Percentiles rank a stretch among this genome's conserved stretches.
These are phyloP conservation scores for Epichloe gansuensis DNA, from an alignment of 2,329 filamentous ascomycete species.

Conservation along the genomic window DNA sequence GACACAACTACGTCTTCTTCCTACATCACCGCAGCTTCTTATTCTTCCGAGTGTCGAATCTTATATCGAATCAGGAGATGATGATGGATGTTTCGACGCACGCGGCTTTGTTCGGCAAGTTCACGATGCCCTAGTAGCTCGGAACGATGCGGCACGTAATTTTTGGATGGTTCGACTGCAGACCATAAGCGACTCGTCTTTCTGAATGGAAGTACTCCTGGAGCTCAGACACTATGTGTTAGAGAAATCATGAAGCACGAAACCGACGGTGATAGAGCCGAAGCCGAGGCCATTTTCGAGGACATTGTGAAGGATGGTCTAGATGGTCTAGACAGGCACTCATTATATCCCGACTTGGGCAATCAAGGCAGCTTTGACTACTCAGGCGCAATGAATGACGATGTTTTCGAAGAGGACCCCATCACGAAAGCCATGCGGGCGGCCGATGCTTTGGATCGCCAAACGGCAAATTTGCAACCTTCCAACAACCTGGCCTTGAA, in stretches of 20 bases:
- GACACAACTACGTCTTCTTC: conserved; percentile 48
- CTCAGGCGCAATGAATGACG: conserved; percentile 1
- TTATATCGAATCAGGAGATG: conserved; percentile 2
- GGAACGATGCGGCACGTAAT: conserved; percentile 34
- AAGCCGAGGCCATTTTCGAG: conserved; percentile 40
- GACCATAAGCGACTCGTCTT: conserved; percentile 45
- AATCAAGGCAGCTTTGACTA: neutral
- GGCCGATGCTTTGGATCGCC: conserved; percentile 43
- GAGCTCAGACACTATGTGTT: conserved; percentile 43
- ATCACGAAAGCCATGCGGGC: conserved; percentile 44
- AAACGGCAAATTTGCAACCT: conserved; percentile 42
- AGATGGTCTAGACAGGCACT: conserved; percentile 20
- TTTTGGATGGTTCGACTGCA: conserved; percentile 38
- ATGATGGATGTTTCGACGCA: conserved; percentile 15
- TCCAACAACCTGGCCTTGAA: conserved; percentile 36
- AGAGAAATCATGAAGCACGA: conserved; percentile 39
- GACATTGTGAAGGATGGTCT: conserved; percentile 38
- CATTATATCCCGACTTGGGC: conserved; percentile 10
- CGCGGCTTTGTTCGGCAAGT: conserved; percentile 33
- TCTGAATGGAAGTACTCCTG: conserved; percentile 44
- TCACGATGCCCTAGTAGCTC: conserved; percentile 35
- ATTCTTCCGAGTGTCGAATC: conserved; percentile 33
- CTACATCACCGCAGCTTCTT: conserved; percentile 44
- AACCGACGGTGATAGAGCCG: conserved; percentile 34
- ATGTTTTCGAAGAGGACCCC: conserved; percentile 36